Conservation (phyloP, 108 stramenopile genomes). For the Phaeodactylum tricornutum region DNA sequence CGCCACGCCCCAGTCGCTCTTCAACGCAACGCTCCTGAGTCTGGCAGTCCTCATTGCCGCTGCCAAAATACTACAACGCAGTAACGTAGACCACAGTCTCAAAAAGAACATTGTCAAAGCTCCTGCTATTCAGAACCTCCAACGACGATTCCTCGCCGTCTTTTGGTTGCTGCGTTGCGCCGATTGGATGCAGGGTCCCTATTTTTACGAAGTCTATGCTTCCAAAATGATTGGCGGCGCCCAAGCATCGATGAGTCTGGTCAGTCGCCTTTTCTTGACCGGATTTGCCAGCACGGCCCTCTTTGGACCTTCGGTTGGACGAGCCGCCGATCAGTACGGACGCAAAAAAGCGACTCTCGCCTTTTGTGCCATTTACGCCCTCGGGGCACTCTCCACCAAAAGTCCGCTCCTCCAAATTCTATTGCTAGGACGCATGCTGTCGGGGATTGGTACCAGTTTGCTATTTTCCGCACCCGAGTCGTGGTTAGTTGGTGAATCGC, state of each 20-base stretch:
- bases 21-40: conserved; percentile 38
- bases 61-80: conserved; percentile 22
- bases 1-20: conserved; percentile 25
- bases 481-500: conserved; percentile 92
- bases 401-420: conserved; percentile 58
- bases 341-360: conserved; percentile 80
- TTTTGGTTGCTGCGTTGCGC: conserved; percentile 91
- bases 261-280: conserved; percentile 84
- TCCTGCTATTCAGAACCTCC: conserved; percentile 39
- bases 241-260: conserved; percentile 38
- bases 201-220: conserved; percentile 96
- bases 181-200: conserved; percentile 99
- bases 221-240: conserved; percentile 72
- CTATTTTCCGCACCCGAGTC: conserved; percentile 84
- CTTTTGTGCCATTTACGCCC: conserved; percentile 66
- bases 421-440: conserved; percentile 73
- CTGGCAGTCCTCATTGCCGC: conserved; percentile 25
- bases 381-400: conserved; percentile 76
- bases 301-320: conserved; percentile 83
- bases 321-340: conserved; percentile 74
- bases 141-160: conserved; percentile 78
- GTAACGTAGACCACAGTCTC: neutral
- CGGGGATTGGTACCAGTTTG: conserved; percentile 77
- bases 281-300: conserved; percentile 89
- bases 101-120: conserved; percentile 14